Evolutionary conservation across 73 alveolate species (phyloP), one percentile per base, ranked within the genome.

Genomic region (Paramecium tetraurelia): DNA sequence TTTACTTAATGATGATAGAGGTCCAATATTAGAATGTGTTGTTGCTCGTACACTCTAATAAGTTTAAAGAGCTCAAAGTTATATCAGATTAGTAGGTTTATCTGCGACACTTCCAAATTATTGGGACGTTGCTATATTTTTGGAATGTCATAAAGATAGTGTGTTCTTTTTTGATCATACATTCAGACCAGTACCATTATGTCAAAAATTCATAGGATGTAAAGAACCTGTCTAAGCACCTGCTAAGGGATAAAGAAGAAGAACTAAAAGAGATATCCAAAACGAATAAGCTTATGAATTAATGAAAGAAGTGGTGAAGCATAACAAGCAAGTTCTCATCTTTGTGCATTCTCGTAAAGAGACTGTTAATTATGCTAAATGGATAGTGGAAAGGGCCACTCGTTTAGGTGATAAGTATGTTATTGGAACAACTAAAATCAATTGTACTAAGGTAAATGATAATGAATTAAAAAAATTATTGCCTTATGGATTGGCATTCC

Each of bases 81-180:
- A 97, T 44, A 95, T 96, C 10, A 95, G 99, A 92, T 94, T 98
- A 35, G 99, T 97, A 22, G 99, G 99, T 9, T 94, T 99, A 58
- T 96, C 99, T 21, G 99, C 99, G 1, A 99, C 99, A 4, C 93
- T 99, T 40, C 99, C 99, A 5, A 99, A 99, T 95, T 99, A 98
- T 94, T 93, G 94, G 85, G 99, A 98, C 93, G 99, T 98, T 3
- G 99, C 99, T 3, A 95, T 95, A 84, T 98, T 98, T 92, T 94
- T 98, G 16, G 97, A 98, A 72, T 99, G 98, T 9, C 96, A 96
- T 59, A 96, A 93, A 11, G 98, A 95, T 58, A 96, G 98, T 16
- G 95, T 97, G 58, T 98, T 97, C 92, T 95, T 96, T 72, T 98
- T 98, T 89, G 99, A 98, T 92, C 92, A 98, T 8, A 92, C 99